These are phyloP conservation scores for Wickerhamiella bombiphila DNA, from an alignment of 805 yeast genomes.

Conservation along the genomic window DNA sequence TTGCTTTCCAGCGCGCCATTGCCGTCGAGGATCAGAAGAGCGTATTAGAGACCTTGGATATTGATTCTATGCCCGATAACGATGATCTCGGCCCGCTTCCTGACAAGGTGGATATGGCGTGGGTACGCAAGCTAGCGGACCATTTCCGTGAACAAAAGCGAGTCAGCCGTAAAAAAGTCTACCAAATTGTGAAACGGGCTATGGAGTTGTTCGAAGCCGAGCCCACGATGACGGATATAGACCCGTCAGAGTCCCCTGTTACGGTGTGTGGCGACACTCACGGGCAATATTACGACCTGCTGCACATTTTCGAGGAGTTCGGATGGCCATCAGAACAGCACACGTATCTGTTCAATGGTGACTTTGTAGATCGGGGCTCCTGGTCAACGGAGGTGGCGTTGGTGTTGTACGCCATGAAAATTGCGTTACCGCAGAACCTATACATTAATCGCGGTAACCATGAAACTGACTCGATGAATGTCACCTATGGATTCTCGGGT, in stretches of 20 bases:
- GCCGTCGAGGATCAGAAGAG: conserved; percentile 49
- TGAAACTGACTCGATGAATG: conserved; percentile 93
- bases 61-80: conserved; percentile 31
- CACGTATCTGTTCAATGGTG: conserved; percentile 83
- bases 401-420: conserved; percentile 58
- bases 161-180: conserved; percentile 69
- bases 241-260: conserved; percentile 19
- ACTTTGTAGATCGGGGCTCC: conserved; percentile 93
- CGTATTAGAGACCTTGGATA: conserved; percentile 29
- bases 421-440: conserved; percentile 53
- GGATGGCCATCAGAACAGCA: conserved; percentile 59
- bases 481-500: conserved; percentile 90
- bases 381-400: conserved; percentile 97
- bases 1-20: conserved; percentile 78
- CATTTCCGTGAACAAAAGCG: conserved; percentile 60
- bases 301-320: conserved; percentile 59
- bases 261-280: conserved; percentile 97
- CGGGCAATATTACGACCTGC: conserved; percentile 85
- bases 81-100: conserved; percentile 35
- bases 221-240: conserved; percentile 59
- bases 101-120: conserved; percentile 32
- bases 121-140: conserved; percentile 50
- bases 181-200: conserved; percentile 64
- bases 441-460: conserved; percentile 90
- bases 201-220: conserved; percentile 50